Conservation (phyloP, 495 filamentous ascomycete genomes). For the Aspergillus ellipticus region DNA sequence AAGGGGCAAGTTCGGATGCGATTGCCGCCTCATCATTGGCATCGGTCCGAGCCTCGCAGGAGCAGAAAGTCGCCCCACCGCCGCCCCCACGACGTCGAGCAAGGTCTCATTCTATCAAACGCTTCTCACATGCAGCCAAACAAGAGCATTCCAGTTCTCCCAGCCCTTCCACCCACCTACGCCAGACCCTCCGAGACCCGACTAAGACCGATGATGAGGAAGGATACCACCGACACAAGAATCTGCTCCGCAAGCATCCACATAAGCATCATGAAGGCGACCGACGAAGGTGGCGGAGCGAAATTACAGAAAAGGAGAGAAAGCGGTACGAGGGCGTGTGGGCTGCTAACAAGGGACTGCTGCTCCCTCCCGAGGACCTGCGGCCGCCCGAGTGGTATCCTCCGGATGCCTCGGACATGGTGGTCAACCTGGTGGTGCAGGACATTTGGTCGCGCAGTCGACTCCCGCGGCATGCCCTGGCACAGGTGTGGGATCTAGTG, state of each 20-base stretch:
- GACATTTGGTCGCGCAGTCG: slow-evolving; percentile 85
- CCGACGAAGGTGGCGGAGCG: slow-evolving; percentile 76
- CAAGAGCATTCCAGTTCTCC: slow-evolving; percentile 45
- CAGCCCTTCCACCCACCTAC: slow-evolving; percentile 57
- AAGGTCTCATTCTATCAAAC: slow-evolving; percentile 41
- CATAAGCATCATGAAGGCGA: slow-evolving; percentile 89
- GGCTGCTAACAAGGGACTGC: slow-evolving; percentile 85
- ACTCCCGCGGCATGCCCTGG: slow-evolving; percentile 63
- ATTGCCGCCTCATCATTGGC: slow-evolving; percentile 84
- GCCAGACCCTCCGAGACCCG: slow-evolving; percentile 70
- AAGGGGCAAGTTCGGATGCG: slow-evolving; percentile 62
- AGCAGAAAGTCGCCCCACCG: slow-evolving; percentile 36
- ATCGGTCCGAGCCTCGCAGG: slow-evolving; percentile 61
- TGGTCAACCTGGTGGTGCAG: slow-evolving; percentile 74
- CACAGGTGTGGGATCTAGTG: slow-evolving; percentile 83
- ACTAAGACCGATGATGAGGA: slow-evolving; percentile 57
- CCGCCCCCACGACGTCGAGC: slow-evolving; percentile 49
- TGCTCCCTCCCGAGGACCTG: slow-evolving; percentile 26
- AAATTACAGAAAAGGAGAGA: slow-evolving; percentile 71
- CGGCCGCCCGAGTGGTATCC: slow-evolving; percentile 18
- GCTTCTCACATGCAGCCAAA: slow-evolving; percentile 27
- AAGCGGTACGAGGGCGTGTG: slow-evolving; percentile 96
- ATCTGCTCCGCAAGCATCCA: slow-evolving; percentile 61
- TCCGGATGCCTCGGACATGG: slow-evolving; percentile 43
- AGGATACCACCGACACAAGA: slow-evolving; percentile 38